Percentiles rank a stretch among this genome's conserved stretches.
Evolutionary conservation across 2,329 filamentous ascomycete species (phyloP).

Genomic region (Parastagonospora nodorum): DNA sequence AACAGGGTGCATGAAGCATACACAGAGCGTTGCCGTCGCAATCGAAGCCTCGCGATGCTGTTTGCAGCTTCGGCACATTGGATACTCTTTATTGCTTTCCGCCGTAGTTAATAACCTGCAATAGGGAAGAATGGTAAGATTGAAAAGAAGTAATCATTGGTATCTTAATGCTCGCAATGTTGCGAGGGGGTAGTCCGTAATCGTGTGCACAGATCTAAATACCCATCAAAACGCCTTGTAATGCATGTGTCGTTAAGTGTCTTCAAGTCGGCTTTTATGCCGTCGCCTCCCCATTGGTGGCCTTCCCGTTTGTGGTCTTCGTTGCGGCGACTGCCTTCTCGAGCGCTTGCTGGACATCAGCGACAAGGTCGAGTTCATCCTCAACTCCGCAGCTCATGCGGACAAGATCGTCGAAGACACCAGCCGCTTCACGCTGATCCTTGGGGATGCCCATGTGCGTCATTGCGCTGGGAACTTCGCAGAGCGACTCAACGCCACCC

Average conservation of each 20-base stretch:
- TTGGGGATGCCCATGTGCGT: slow-evolving; percentile 94
- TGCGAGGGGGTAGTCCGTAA: background rate
- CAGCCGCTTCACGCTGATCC: slow-evolving; percentile 87
- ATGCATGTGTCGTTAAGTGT: background rate
- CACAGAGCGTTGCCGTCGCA: no score
- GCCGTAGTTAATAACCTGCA: no score
- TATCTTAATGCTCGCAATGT: slow-evolving; percentile 2
- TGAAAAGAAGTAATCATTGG: background rate
- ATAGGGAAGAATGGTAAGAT: no score
- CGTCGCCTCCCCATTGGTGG: background rate
- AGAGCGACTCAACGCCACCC: slow-evolving; percentile 88
- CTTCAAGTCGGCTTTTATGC: background rate
- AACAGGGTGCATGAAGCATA: no score
- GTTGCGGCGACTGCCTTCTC: slow-evolving; percentile 69
- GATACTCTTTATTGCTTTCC: no score
- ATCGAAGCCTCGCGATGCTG: no score
- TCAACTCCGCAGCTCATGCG: slow-evolving; percentile 93
- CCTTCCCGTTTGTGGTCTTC: slow-evolving; percentile 43
- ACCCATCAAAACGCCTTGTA: background rate
- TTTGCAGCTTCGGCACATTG: no score
- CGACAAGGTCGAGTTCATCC: slow-evolving; percentile 81
- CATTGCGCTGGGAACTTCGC: slow-evolving; percentile 94
- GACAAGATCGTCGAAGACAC: slow-evolving; percentile 93
- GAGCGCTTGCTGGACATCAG: slow-evolving; percentile 81
- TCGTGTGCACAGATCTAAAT: background rate